phyloP scores from a whole-genome alignment of 2,329 filamentous ascomycete species.

The Colletotrichum lupini region DNA sequence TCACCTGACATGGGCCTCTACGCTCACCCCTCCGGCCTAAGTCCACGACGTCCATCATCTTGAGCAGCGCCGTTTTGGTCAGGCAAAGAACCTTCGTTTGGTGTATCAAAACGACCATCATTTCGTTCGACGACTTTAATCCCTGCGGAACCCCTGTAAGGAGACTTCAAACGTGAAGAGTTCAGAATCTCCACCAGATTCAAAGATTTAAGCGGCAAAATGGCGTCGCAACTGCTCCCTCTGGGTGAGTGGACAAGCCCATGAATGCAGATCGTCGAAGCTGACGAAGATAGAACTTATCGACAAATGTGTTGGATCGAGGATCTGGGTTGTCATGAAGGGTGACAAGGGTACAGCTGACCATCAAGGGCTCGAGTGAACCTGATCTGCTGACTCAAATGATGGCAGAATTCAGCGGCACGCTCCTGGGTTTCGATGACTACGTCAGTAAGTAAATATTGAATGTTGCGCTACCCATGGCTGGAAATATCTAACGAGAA shows the following conservation, averaged over 20 bases:
- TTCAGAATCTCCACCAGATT: background rate
- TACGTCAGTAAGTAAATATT: slow-evolving; percentile 89
- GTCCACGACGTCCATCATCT: slow-evolving; percentile 16
- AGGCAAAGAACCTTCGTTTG: slow-evolving; percentile 9
- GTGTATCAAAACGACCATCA: slow-evolving; percentile 4
- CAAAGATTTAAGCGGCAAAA: slow-evolving; percentile 43
- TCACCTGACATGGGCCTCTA: slow-evolving; percentile 44
- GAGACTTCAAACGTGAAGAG: background rate
- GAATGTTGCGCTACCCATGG: background rate
- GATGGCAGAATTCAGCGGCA: slow-evolving; percentile 88
- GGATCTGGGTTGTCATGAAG: slow-evolving; percentile 99
- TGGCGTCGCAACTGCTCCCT: slow-evolving; percentile 81
- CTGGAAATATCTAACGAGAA: slow-evolving; percentile 37
- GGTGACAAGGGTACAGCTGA: slow-evolving; percentile 85
- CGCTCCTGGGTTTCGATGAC: slow-evolving; percentile 95
- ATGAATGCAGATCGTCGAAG: background rate
- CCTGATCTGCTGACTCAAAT: slow-evolving; percentile 3
- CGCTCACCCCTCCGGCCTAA: slow-evolving; percentile 23
- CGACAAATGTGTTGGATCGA: slow-evolving; percentile 97
- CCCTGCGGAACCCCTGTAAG: background rate
- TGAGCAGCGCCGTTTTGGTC: slow-evolving; percentile 17
- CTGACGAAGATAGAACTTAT: slow-evolving; percentile 79
- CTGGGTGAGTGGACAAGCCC: slow-evolving; percentile 61
- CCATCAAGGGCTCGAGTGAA: background rate
- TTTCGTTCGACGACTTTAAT: background rate